These are phyloP conservation scores for Articulospora tetracladia DNA, from an alignment of 495 filamentous ascomycete genomes.

Conservation along the genomic window DNA sequence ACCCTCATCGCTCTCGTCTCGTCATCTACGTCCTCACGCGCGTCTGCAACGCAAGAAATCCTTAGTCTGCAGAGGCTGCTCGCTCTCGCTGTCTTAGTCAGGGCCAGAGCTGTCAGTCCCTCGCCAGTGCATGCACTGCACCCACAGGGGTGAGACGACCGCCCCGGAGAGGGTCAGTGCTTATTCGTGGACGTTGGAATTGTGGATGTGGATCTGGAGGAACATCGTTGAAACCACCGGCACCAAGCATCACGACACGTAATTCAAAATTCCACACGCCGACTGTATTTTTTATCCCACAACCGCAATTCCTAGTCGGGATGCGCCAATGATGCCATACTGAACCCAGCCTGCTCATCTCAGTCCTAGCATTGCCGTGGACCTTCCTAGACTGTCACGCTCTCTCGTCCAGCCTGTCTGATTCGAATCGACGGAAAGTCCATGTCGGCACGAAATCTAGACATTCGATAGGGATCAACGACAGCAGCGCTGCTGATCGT, in stretches of 20 bases:
- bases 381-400: too few relatives aligned
- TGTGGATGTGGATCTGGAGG: not conserved
- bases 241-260: not conserved
- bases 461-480: constrained; percentile 3
- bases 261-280: not conserved
- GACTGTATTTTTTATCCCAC: not conserved
- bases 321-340: too few relatives aligned
- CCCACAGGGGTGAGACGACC: constrained; percentile 1
- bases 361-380: not conserved
- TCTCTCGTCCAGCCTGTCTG: too few relatives aligned
- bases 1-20: too few relatives aligned
- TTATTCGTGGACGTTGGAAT: not conserved
- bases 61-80: too few relatives aligned
- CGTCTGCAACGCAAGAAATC: too few relatives aligned
- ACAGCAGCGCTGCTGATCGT: constrained; percentile 25
- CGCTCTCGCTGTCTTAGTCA: too few relatives aligned
- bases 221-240: not conserved
- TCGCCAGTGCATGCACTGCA: not conserved
- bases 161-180: constrained; percentile 1
- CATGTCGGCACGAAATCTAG: constrained; percentile 22
- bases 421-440: not conserved
- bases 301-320: too few relatives aligned
- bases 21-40: too few relatives aligned
- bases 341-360: too few relatives aligned
- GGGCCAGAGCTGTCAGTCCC: not conserved